These are phyloP conservation scores for Fonsecaea nubica DNA, from an alignment of 2,329 filamentous ascomycete species.

Conservation along the genomic window DNA sequence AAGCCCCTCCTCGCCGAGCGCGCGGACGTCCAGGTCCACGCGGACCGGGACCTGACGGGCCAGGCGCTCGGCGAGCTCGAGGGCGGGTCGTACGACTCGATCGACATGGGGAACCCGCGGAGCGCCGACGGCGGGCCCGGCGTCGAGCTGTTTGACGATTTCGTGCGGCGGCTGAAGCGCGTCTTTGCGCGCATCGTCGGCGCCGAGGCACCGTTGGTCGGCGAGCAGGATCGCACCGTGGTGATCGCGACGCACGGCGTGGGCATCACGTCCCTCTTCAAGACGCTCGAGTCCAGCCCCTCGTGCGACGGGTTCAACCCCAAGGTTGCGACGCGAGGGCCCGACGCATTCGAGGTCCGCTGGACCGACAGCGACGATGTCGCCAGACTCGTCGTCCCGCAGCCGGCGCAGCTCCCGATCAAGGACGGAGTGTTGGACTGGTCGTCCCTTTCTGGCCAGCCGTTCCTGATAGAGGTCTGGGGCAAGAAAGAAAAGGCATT, in stretches of 20 bases:
- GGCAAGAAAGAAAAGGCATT: constrained; percentile 35
- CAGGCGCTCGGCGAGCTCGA: constrained; percentile 31
- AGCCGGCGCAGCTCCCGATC: constrained; percentile 25
- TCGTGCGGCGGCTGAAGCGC: constrained; percentile 26
- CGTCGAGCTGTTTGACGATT: constrained; percentile 33
- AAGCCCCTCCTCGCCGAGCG: constrained; percentile 23
- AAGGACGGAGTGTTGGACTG: constrained; percentile 27
- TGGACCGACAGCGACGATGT: constrained; percentile 36
- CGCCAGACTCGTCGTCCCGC: constrained; percentile 22
- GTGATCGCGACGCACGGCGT: constrained; percentile 34
- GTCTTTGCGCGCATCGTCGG: constrained; percentile 28
- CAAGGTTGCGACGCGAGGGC: constrained; percentile 27
- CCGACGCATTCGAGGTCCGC: constrained; percentile 31
- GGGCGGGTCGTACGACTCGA: constrained; percentile 29
- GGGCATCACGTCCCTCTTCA: constrained; percentile 31
- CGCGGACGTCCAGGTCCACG: constrained; percentile 7
- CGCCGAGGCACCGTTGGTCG: constrained; percentile 16
- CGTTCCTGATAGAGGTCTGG: constrained; percentile 33
- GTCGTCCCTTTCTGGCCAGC: constrained; percentile 22
- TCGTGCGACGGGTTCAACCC: constrained; percentile 30
- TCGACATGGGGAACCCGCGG: constrained; percentile 32
- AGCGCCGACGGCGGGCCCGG: constrained; percentile 30
- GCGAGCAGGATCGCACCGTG: constrained; percentile 21
- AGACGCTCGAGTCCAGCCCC: constrained; percentile 23
- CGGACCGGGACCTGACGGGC: constrained; percentile 29